Base-by-base conservation (phyloP, 352 stramenopile genomes). In the Pythium oligandrum region DNA sequence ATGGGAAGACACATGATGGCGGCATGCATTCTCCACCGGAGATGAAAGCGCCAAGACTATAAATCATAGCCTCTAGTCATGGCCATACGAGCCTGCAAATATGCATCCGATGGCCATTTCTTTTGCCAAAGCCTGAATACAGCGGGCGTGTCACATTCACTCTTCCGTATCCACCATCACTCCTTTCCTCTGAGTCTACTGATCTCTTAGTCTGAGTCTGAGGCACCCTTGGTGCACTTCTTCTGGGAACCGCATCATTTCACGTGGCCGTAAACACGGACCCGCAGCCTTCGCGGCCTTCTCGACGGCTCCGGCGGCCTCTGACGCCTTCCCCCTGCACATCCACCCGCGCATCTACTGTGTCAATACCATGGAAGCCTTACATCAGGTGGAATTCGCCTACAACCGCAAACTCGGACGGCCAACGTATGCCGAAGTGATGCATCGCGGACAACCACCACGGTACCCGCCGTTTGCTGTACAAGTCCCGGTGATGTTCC, bases 321-420 rank as follows among this genome's bases (percentile, higher is more conserved):
- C 38, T 42, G 7, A 12, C 38, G 38, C 12, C 38, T 42, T 12
- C 38, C 38, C 7, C 38, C 7, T 42, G 38, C 38, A 42, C 38
- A 42, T 12, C 7, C 38, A 42, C 38, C 12, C 7, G 38, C 38
- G 38, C 38, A 42, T 42, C 38, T 42, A 42, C 38, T 42, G 34
- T 3, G 10, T 39, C 12, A 7, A 35, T 6, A 57, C 9, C 2
- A 68, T 68, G 60, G 60, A 68, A 31, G 35, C 60, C 56, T 64
- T 88, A 39, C 61, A 88, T 56, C 70, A 85, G 45, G 78, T 82
- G 32, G 78, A 88, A 54, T 86, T 91, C 49, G 66, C 70, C 31
- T 91, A 86, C 69, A 85, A 85, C 53, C 75, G 76, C 35, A 75
- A 89, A 67, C 78, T 69, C 33, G 81, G 81, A 30, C 62, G 71